Base-by-base conservation (phyloP, 192 early-diverging fungal genomes). In the Coemansia asiatica region DNA sequence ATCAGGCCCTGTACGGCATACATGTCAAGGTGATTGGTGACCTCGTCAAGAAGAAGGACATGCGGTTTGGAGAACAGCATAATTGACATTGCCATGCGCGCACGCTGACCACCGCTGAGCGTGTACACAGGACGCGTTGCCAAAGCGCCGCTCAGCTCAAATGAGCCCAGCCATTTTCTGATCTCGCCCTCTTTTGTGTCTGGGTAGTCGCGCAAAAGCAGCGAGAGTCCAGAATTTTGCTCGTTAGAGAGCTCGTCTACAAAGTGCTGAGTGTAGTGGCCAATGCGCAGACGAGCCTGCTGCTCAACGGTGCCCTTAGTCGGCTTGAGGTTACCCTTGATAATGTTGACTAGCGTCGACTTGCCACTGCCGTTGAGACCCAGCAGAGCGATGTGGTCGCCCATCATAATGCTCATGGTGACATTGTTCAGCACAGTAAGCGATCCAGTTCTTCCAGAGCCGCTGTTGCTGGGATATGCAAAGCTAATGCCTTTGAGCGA, bases 1-100 rank as follows among this genome's bases (percentile, higher is more conserved):
- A 89, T 81, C 28, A 96, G 76, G 12, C 88, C 87, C 29, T 91
- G 85, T 56, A 93, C 90, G 3, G 93, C 92, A 35, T 87, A 84
- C 83, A 94, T 92, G 80, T 97, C 95, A 28, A 97, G 78, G 64
- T 92, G 95, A 64, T 93, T 97, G 7, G 93, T 94, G 60, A 91
- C 89, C 64, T 93, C 91, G 72, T 93, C 91, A 8, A 93, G 80
- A 47, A 91, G 63, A 19, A 92, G 73, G 55, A 93, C 62, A 62
- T 93, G 89, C 31, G 90, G 89, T 55, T 76, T 71, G 21, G 83
- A 81, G 35, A 84, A 82, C 51, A 89, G 76, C 71, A 89, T 85
- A 7, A 87, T 69, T 2, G 91, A 90, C 68, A 94, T 78, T 0
- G 90, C 89, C 44, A 97, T 86, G 18, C 94, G 78, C 19, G 87